Percentiles rank a stretch among this genome's conserved stretches.
These are phyloP conservation scores for Fusarium nelsonii DNA, from an alignment of 2,329 filamentous ascomycete species.

Conservation along the genomic window DNA sequence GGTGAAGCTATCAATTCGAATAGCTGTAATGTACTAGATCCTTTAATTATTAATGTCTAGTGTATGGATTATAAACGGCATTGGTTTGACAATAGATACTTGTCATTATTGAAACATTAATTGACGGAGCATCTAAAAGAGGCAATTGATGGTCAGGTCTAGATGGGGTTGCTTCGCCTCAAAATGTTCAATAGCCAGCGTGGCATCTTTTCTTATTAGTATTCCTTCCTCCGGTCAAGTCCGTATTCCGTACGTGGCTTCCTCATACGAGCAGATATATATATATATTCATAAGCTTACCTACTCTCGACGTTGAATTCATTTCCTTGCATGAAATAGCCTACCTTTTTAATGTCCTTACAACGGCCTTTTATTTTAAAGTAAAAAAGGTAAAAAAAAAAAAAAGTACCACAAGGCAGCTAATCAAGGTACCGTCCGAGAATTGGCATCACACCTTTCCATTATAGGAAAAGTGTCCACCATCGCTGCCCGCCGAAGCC, in stretches of 20 bases:
- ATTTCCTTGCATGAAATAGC: neutral
- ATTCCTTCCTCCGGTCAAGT: neutral
- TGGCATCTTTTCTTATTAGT: slow-evolving; percentile 41
- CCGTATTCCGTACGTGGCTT: slow-evolving; percentile 9
- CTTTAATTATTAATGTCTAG: too few species aligned
- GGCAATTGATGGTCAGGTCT: slow-evolving; percentile 19
- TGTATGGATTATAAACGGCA: too few species aligned
- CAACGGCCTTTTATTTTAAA: neutral
- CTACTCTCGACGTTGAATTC: neutral
- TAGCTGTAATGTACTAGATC: neutral
- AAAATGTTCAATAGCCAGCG: slow-evolving; percentile 41
- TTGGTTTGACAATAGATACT: neutral
- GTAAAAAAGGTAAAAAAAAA: neutral
- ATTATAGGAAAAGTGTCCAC: slow-evolving; percentile 23
- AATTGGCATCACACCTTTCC: slow-evolving; percentile 21
- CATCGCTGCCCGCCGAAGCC: slow-evolving; percentile 42
- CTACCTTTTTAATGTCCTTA: neutral
- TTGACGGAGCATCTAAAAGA: slow-evolving; percentile 3
- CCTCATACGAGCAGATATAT: neutral
- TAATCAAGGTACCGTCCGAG: slow-evolving; percentile 34
- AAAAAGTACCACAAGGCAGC: neutral
- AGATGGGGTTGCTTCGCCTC: slow-evolving; percentile 34
- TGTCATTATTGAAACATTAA: neutral
- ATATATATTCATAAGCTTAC: slow-evolving; percentile 13
- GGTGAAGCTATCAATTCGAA: neutral